Base-by-base conservation (phyloP, 768 basidiomycete species). In the Amanita muscaria region DNA sequence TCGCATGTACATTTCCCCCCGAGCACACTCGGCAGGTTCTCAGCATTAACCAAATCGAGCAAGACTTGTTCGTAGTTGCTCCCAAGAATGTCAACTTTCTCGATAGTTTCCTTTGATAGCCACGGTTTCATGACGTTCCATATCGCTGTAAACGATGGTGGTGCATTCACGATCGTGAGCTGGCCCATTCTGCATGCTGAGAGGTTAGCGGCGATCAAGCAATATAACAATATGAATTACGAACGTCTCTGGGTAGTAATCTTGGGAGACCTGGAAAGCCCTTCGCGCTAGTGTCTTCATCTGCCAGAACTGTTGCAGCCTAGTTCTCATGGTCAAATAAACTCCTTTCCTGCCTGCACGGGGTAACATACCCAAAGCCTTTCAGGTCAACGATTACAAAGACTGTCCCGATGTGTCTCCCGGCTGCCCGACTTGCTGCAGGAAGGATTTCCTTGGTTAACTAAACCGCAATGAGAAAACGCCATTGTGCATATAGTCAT, bases 221-320 rank as follows among this genome's bases (percentile, higher is more conserved):
- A 40, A 5, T 7, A 30, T 16, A 10, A 5, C 23, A 33, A 19
- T 18, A 31, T 14, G 19, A 16, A 33, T n/a, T 19, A 56, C 74
- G 42, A 56, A 86, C 83, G 80, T 79, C 57, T 88, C 84, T 1
- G 84, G 84, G 50, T 72, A 87, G 60, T 83, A 87, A 52, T 84
- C 81, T 59, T 87, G 84, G 2, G 83, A 85, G 44, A 87, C 67
- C 51, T 85, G 82, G 58, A 87, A 83, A 5, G 79, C 76, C 40
- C 59, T 64, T 39, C 76, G 68, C 18, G 71, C 72, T n/a, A 86
- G 65, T 34, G 69, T 63, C 56, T 80, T 83, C 66, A 84, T 77
- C 53, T 84, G 76, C 84, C 84, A 88, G 54, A 86, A 88, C 51
- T 83, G 77, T 30, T 67, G 60, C 36, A 85, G 58, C 11, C 83